phyloP scores from a whole-genome alignment of 1,139 yeast genomes.

The Nematodospora anomalae region DNA sequence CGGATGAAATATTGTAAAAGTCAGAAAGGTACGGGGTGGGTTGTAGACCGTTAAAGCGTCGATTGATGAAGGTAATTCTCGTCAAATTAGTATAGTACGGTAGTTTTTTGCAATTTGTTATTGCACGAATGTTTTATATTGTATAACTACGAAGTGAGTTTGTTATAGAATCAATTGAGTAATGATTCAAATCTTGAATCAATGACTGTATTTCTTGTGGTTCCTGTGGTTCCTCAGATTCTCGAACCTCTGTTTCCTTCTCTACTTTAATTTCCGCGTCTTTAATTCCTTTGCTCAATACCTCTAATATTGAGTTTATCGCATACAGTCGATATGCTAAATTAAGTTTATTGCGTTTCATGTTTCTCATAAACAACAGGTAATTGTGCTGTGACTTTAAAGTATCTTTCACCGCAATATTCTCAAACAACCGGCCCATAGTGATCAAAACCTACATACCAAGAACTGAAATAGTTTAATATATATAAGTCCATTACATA shows the following conservation, averaged over 20 bases:
- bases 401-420: neutral
- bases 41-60: too few relatives aligned
- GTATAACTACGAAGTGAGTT: constrained; percentile 4
- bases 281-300: neutral
- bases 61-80: too few relatives aligned
- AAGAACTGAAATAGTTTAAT: too few relatives aligned
- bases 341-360: neutral
- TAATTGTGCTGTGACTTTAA: neutral
- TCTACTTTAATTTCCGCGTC: neutral
- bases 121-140: too few relatives aligned
- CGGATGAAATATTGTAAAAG: too few relatives aligned
- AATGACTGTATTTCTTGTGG: neutral
- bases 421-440: neutral
- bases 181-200: neutral
- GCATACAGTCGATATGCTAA: neutral
- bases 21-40: too few relatives aligned
- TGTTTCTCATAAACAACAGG: neutral
- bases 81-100: too few relatives aligned
- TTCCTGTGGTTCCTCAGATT: neutral
- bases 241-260: neutral
- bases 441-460: neutral
- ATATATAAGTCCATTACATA: too few relatives aligned
- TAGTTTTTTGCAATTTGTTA: too few relatives aligned
- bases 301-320: neutral
- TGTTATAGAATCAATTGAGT: neutral